These are phyloP conservation scores for Lactifluus echinatus DNA, from an alignment of 768 basidiomycete species.

Conservation along the genomic window DNA sequence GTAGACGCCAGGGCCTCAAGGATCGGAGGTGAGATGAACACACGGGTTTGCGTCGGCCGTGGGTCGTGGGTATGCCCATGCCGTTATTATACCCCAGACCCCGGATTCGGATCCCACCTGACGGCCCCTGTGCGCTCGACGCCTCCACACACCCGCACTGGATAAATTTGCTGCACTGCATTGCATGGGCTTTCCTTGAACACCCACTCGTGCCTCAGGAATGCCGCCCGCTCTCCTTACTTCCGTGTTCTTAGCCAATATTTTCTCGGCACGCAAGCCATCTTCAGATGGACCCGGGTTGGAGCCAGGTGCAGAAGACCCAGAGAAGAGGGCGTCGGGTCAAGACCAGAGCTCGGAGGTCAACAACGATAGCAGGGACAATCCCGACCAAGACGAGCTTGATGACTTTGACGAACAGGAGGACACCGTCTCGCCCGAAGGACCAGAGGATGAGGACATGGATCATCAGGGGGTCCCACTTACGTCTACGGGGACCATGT, in stretches of 20 bases:
- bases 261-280: not conserved
- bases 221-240: constrained; percentile 1
- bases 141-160: too few relatives aligned
- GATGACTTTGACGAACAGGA: not conserved
- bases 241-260: not conserved
- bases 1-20: not conserved
- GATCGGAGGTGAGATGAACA: too few relatives aligned
- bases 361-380: not conserved
- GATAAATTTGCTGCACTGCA: too few relatives aligned
- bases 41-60: too few relatives aligned
- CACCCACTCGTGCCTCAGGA: not conserved
- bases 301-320: not conserved
- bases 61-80: not conserved
- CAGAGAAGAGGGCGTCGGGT: not conserved
- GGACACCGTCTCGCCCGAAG: not conserved
- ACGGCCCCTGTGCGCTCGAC: not conserved
- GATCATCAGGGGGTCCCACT: not conserved
- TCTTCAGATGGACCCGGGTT: not conserved
- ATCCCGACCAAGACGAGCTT: not conserved
- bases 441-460: not conserved
- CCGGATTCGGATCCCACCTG: not conserved
- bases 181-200: not conserved
- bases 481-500: not conserved
- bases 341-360: not conserved
- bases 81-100: not conserved